Evolutionary conservation across 495 filamentous ascomycete species (phyloP).

Genomic region (Oleoguttula mirabilis): DNA sequence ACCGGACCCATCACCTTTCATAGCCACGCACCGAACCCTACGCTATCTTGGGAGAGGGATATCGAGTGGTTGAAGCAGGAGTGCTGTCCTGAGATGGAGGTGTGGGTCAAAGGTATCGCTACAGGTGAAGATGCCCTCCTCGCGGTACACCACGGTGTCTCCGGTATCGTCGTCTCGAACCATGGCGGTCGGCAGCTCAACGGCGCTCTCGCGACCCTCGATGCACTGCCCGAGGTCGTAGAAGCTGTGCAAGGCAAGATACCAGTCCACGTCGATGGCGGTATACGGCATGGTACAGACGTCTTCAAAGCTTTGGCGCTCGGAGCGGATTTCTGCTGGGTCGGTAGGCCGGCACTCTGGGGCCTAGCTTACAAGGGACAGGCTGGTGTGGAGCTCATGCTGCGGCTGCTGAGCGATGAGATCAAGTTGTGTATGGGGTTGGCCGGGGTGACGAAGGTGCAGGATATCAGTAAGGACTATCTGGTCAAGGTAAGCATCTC

Average conservation of each 20-base stretch:
- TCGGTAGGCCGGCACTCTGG: constrained; percentile 26
- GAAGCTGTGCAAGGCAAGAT: constrained; percentile 23
- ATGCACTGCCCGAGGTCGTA: constrained; percentile 28
- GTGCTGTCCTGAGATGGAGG: constrained; percentile 27
- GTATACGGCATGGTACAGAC: constrained; percentile 24
- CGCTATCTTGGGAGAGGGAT: constrained; percentile 29
- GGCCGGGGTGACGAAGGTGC: constrained; percentile 22
- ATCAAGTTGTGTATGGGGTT: constrained; percentile 22
- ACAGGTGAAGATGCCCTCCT: constrained; percentile 33
- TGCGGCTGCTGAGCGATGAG: constrained; percentile 21
- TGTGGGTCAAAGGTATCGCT: constrained; percentile 28
- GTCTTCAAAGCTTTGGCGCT: constrained; percentile 28
- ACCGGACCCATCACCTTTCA: constrained; percentile 29
- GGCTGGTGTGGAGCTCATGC: constrained; percentile 25
- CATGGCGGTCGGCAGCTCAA: constrained; percentile 40
- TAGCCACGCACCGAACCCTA: constrained; percentile 29
- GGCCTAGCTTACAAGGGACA: constrained; percentile 26
- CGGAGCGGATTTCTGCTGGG: constrained; percentile 25
- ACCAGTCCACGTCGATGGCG: constrained; percentile 23
- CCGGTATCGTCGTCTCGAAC: constrained; percentile 36
- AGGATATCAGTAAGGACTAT: constrained; percentile 23
- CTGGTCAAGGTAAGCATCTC: constrained; percentile 20
- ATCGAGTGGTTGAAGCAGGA: constrained; percentile 28
- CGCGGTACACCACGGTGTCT: constrained; percentile 25
- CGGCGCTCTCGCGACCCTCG: constrained; percentile 24